Evolutionary conservation across 176 grass and related monocot genomes (phyloP).

Genomic region (Tuctoria greenei): DNA sequence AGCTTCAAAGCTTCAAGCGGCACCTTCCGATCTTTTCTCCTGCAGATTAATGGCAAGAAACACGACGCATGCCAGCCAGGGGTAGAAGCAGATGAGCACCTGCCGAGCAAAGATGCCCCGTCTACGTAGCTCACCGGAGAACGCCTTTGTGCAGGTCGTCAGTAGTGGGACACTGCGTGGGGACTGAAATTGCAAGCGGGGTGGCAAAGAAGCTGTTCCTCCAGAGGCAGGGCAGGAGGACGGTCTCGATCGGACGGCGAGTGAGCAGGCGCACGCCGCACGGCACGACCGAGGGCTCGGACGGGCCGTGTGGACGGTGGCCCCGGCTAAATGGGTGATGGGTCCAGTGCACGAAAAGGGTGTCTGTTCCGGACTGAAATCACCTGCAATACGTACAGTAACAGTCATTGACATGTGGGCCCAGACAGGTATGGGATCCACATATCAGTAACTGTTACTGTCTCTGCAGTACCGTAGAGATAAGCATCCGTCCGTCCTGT

Average conservation of each 20-base stretch:
- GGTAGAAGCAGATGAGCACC: neutral
- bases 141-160: slow-evolving; percentile 1
- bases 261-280: neutral
- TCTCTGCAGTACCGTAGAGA: too few relatives aligned
- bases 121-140: slow-evolving; percentile 22
- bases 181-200: neutral
- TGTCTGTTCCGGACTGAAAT: too few relatives aligned
- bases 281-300: neutral
- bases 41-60: neutral
- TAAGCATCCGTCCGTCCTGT: too few relatives aligned
- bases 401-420: too few relatives aligned
- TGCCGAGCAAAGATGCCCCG: neutral
- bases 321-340: slow-evolving; percentile 11
- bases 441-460: too few relatives aligned
- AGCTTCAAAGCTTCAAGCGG: neutral
- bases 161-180: neutral
- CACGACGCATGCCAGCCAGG: neutral
- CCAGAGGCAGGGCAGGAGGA: neutral
- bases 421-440: too few relatives aligned
- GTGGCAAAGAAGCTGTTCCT: neutral
- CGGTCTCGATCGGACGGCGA: slow-evolving; percentile 37
- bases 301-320: neutral
- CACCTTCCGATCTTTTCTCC: neutral
- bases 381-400: too few relatives aligned
- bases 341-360: slow-evolving; percentile 14